These are phyloP conservation scores for Tetrahymena elliotti DNA, from an alignment of 73 alveolate species.

Conservation along the genomic window DNA sequence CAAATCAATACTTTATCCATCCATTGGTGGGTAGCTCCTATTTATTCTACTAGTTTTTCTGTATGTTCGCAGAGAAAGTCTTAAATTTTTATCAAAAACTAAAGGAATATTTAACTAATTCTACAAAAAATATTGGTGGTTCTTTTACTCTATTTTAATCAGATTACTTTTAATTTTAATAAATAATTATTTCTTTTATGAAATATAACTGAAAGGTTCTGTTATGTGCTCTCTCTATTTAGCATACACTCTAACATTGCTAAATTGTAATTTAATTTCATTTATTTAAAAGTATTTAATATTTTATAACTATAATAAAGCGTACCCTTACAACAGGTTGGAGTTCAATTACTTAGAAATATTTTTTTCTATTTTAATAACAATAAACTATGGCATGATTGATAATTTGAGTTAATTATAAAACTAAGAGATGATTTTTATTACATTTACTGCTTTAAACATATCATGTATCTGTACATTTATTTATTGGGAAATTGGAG, in stretches of 20 bases:
- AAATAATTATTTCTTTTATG: neutral
- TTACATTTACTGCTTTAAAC: neutral
- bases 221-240: neutral
- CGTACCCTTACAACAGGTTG: neutral
- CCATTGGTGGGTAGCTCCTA: neutral
- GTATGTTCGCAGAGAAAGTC: neutral
- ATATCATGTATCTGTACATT: neutral
- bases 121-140: neutral
- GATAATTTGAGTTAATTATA: neutral
- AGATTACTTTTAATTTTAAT: neutral
- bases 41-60: neutral
- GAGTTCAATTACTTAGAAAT: neutral
- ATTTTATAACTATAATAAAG: neutral
- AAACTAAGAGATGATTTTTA: neutral
- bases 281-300: neutral
- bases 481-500: neutral
- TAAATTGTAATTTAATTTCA: neutral
- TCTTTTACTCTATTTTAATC: neutral
- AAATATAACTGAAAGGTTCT: neutral
- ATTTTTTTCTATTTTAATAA: neutral
- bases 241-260: neutral
- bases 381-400: neutral
- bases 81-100: neutral
- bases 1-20: neutral
- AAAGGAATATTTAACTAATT: neutral